Evolutionary conservation across 805 yeast species (phyloP).

Genomic region (Phaffomyces opuntiae): DNA sequence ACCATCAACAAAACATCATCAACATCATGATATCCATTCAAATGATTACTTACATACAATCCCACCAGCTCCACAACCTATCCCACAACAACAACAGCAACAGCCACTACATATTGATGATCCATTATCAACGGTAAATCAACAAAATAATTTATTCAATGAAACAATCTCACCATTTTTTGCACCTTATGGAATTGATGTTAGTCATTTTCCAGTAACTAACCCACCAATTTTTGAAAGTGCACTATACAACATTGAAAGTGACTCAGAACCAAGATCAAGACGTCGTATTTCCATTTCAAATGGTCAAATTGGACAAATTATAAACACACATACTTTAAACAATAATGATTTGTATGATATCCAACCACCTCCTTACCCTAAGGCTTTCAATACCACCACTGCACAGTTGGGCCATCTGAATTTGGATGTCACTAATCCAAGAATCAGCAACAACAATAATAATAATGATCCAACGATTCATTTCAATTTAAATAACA

Average conservation of each 20-base stretch:
- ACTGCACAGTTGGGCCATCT: background rate
- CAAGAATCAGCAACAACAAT: constrained; percentile 3
- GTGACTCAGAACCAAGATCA: constrained; percentile 28
- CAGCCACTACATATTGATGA: too few relatives aligned
- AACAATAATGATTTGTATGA: constrained; percentile 32
- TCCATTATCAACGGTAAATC: too few relatives aligned
- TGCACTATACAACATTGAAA: constrained; percentile 26
- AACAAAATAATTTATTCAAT: constrained; percentile 14
- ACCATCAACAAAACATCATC: too few relatives aligned
- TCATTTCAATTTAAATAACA: background rate
- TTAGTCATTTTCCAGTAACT: constrained; percentile 36
- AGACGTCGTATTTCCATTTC: constrained; percentile 73
- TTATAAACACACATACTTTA: constrained; percentile 34
- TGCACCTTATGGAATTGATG: constrained; percentile 38
- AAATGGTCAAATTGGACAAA: constrained; percentile 80
- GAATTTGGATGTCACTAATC: background rate
- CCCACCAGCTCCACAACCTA: too few relatives aligned
- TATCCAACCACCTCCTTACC: constrained; percentile 28
- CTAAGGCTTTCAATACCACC: constrained; percentile 1
- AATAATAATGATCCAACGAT: background rate
- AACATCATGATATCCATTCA: too few relatives aligned
- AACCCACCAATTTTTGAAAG: constrained; percentile 40
- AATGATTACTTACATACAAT: too few relatives aligned
- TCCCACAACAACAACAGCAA: too few relatives aligned
- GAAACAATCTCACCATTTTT: constrained; percentile 35